Conservation (phyloP, 257 asterid species). For the Haberlea rhodopensis region DNA sequence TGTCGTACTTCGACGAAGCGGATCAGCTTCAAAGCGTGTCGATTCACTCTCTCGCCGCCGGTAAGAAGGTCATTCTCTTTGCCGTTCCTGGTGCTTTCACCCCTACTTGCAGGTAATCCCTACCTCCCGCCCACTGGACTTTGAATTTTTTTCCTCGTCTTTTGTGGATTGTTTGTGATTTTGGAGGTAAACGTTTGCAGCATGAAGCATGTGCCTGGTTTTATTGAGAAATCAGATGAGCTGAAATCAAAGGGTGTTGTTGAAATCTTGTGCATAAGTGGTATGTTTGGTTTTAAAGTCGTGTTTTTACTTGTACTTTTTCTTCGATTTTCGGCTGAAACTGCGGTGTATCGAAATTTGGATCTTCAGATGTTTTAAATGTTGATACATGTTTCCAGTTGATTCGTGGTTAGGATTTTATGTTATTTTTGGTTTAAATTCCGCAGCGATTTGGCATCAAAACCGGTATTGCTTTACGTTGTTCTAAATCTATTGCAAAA, state of each 20-base stretch:
- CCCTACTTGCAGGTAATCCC: conserved; percentile 77
- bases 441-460: neutral
- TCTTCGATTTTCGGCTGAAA: neutral
- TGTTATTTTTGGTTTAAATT: neutral
- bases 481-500: no score
- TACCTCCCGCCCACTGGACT: neutral
- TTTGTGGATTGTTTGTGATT: neutral
- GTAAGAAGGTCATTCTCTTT: conserved; percentile 67
- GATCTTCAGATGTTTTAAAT: neutral
- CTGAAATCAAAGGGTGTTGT: conserved; percentile 75
- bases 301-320: neutral
- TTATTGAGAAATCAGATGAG: conserved; percentile 75
- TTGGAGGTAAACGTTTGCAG: conserved; percentile 30
- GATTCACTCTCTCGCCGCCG: conserved; percentile 71
- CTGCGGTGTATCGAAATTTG: neutral
- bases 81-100: conserved; percentile 97
- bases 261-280: conserved; percentile 66
- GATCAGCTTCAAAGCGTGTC: conserved; percentile 69
- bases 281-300: conserved; percentile 27
- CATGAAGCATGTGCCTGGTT: conserved; percentile 90
- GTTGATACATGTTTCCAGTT: neutral
- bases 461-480: no score
- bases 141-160: neutral
- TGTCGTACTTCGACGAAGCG: conserved; percentile 67
- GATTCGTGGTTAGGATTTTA: neutral